Conservation (phyloP, 176 grass and related monocot species). For the Raddia distichophylla region DNA sequence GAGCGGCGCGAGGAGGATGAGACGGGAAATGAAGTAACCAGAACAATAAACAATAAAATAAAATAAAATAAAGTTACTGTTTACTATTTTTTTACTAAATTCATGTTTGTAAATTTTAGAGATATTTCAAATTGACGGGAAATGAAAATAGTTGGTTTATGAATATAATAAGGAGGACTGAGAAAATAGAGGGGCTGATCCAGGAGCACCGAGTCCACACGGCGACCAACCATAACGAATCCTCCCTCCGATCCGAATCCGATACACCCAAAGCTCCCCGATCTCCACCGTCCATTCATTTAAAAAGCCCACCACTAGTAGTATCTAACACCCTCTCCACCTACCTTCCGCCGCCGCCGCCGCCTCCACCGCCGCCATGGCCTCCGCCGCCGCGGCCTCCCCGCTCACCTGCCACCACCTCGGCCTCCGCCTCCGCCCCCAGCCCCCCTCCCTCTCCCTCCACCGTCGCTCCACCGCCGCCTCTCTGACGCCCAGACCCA, state of each 20-base stretch:
- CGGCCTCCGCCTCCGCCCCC: slow-evolving; percentile 44
- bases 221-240: background rate
- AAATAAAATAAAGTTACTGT: no score
- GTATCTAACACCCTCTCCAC: background rate
- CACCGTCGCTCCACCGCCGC: slow-evolving; percentile 33
- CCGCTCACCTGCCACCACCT: slow-evolving; percentile 52
- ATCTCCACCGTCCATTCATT: slow-evolving; percentile 51
- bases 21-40: no score
- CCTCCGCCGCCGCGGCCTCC: slow-evolving; percentile 48
- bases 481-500: slow-evolving; percentile 18
- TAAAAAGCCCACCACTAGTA: slow-evolving; percentile 31
- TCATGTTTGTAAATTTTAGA: no score
- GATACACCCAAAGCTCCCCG: slow-evolving; percentile 55
- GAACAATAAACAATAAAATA: no score
- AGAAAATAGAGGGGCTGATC: no score
- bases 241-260: slow-evolving; percentile 36
- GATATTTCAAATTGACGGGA: no score
- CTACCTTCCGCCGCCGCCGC: background rate
- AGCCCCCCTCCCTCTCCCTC: slow-evolving; percentile 47
- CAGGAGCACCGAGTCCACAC: slow-evolving; percentile 37
- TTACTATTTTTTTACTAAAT: no score
- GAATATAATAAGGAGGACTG: no score
- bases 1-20: no score
- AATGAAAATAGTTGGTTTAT: no score
- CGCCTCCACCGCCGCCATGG: slow-evolving; percentile 48